Conservation (phyloP, 2,329 filamentous ascomycete species). For the Fusarium sp. region DNA sequence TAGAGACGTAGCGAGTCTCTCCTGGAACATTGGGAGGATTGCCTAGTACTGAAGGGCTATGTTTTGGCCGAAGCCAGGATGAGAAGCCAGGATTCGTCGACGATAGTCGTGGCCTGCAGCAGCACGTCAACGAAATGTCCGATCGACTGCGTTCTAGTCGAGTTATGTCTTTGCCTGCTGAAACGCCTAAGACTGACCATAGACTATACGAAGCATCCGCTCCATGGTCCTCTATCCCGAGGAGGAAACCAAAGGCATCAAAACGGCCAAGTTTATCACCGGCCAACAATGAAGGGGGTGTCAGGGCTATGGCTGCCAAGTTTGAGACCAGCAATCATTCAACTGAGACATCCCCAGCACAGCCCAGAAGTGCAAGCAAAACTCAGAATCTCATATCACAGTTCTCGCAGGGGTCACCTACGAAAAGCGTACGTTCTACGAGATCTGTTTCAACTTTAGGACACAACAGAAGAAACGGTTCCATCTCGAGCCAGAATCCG, state of each 20-base stretch:
- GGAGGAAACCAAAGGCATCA: constrained; percentile 15
- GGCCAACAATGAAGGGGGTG: constrained; percentile 51
- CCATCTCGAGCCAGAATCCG: constrained; percentile 17
- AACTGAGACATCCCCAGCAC: constrained; percentile 9
- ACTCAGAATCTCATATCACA: constrained; percentile 40
- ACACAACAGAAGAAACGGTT: constrained; percentile 9
- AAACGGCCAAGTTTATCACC: constrained; percentile 35
- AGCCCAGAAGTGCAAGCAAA: constrained; percentile 24
- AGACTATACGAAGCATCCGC: not conserved
- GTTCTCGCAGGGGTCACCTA: constrained; percentile 33
- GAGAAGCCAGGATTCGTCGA: not conserved
- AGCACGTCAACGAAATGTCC: not conserved
- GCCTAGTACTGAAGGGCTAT: not conserved
- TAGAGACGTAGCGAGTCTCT: constrained; percentile 40
- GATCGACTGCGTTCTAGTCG: not conserved
- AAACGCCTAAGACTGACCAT: not conserved
- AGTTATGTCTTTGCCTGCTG: constrained; percentile 2
- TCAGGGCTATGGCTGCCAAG: constrained; percentile 65
- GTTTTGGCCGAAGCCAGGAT: not conserved
- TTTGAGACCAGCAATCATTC: constrained; percentile 57
- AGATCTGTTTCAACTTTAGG: constrained; percentile 29
- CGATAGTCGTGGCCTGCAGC: not conserved
- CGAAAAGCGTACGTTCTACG: constrained; percentile 14
- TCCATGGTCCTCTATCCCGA: constrained; percentile 18
- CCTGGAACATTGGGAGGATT: constrained; percentile 1